Conservation (phyloP, 2,329 filamentous ascomycete genomes). For the Alternaria triticina region DNA sequence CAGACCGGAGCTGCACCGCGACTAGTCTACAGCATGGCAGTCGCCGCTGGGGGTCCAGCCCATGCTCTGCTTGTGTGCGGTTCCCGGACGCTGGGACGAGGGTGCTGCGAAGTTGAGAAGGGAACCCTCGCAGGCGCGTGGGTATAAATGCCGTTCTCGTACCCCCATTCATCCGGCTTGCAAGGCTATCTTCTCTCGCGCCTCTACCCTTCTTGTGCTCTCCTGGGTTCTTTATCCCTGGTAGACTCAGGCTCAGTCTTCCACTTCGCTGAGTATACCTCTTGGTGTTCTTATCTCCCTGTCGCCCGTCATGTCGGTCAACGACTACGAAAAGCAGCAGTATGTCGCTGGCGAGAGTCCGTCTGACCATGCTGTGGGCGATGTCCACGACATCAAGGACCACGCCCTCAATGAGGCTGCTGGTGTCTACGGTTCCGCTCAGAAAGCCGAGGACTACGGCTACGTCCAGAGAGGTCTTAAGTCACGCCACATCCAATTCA, state of each 20-base stretch:
- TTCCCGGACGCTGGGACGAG: background rate
- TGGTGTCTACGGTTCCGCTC: conserved; percentile 60
- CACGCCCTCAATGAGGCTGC: conserved; percentile 54
- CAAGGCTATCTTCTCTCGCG: conserved; percentile 24
- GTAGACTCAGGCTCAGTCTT: conserved; percentile 3
- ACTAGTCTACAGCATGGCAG: conserved; percentile 17
- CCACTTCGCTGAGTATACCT: background rate
- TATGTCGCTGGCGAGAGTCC: conserved; percentile 24
- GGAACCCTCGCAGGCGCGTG: conserved; percentile 14
- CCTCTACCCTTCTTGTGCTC: conserved; percentile 18
- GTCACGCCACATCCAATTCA: conserved; percentile 64
- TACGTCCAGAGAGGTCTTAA: conserved; percentile 47
- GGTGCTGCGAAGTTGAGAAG: conserved; percentile 18
- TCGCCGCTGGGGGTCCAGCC: conserved; percentile 20
- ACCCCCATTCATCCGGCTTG: conserved; percentile 16
- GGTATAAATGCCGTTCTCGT: conserved; percentile 38
- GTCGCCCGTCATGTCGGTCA: conserved; percentile 24
- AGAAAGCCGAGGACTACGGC: conserved; percentile 46
- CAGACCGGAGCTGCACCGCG: conserved; percentile 17
- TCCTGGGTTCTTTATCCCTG: conserved; percentile 6
- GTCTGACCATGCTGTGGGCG: conserved; percentile 29
- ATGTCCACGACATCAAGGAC: conserved; percentile 34
- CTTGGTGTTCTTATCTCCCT: background rate
- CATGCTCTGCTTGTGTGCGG: background rate
- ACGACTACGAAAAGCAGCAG: conserved; percentile 35